Base-by-base conservation (phyloP, 2,329 filamentous ascomycete genomes). In the Epichloe sp. region DNA sequence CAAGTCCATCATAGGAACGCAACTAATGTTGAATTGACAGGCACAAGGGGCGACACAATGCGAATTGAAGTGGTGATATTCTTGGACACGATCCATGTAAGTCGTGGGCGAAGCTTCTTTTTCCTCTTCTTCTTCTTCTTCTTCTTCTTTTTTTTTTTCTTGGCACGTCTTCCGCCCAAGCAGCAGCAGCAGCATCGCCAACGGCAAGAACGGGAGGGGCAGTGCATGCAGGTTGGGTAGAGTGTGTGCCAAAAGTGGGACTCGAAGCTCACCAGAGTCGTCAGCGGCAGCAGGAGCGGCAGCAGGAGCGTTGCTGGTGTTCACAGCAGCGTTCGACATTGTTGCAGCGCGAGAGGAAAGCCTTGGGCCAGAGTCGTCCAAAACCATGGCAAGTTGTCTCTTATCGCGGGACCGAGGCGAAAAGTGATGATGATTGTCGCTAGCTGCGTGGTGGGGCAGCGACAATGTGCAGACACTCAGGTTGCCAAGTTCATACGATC, bases 261-360 rank as follows among this genome's bases (percentile, higher is more conserved):
- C 53, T 48, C 46, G 45, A 46, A 52, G 53, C 68, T 69, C 67
- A 71, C 68, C 68, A 68, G 66, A 66, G 55, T 71, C 67, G 54
- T 70, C 67, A 55, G 43, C 19, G 21, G 43, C 51, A 26, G 54
- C 51, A 2, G 23, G 3, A 26, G 54, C 51, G 26, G 26, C 26
- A 8, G 54, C 51, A 58, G 57, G 48, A 59, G 59, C 48, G 46
- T 46, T 51, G 45, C 45, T 48, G 44, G 55, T 56, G 55, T 53
- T 62, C 48, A 56, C 59, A 54, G 61, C 60, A 48, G 62, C 59
- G 58, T 65, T 67, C 55, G 68, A 66, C 68, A 70, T 63, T 50
- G 61, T 63, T 50, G 67, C 57, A 49, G 61, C 61, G 46, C 46
- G 44, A 35, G 63, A 65, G 53, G 68, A 63, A 53, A 65, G 60